phyloP scores from a whole-genome alignment of 2,329 filamentous ascomycete genomes.

The Tolypocladium cylindrosporum region DNA sequence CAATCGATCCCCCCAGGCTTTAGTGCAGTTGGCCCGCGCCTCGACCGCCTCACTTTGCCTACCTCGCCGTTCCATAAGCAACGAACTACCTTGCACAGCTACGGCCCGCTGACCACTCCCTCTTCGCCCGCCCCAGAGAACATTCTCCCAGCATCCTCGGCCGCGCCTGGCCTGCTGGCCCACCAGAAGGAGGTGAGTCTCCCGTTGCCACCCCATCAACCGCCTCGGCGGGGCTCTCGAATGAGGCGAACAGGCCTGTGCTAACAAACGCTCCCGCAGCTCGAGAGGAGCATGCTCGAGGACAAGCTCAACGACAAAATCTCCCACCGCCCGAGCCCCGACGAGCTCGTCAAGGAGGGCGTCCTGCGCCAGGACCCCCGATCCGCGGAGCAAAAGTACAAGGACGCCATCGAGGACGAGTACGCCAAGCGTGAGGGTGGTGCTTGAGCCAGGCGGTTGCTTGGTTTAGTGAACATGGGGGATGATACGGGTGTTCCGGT shows the following conservation, averaged over 20 bases:
- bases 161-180: slow-evolving; percentile 68
- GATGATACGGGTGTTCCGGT: not conserved
- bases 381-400: slow-evolving; percentile 44
- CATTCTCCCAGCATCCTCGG: slow-evolving; percentile 71
- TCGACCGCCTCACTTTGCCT: not conserved
- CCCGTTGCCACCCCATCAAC: not conserved
- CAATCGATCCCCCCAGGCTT: not conserved
- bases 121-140: slow-evolving; percentile 48
- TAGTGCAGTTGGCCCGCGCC: not conserved
- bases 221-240: not conserved
- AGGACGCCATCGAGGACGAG: slow-evolving; percentile 53
- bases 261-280: slow-evolving; percentile 22
- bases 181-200: slow-evolving; percentile 60
- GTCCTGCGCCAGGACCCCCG: slow-evolving; percentile 64
- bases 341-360: slow-evolving; percentile 67
- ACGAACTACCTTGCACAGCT: not conserved
- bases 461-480: not conserved
- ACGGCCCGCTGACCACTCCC: not conserved
- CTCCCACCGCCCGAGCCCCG: slow-evolving; percentile 63
- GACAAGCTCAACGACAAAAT: slow-evolving; percentile 84
- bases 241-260: not conserved
- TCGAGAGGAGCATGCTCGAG: slow-evolving; percentile 79
- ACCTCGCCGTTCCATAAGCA: not conserved
- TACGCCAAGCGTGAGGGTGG: slow-evolving; percentile 55
- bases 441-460: slow-evolving; percentile 27